phyloP scores from a whole-genome alignment of 148 eudicot genomes.

The Pharnaceum exiguum region DNA sequence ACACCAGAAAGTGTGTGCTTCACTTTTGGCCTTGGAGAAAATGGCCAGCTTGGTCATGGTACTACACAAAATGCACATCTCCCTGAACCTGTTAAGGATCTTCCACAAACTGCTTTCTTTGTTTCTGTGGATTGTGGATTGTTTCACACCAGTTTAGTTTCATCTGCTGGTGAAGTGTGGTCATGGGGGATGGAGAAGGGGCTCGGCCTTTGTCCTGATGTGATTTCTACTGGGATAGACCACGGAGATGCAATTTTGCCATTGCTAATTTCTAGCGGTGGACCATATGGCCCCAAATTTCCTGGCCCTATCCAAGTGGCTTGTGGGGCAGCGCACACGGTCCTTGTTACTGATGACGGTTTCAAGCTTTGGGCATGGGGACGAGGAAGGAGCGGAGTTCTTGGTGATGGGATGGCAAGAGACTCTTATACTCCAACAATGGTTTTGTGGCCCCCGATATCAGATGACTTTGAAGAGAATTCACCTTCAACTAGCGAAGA shows the following conservation, averaged over 20 bases:
- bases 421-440: conserved; percentile 48
- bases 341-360: conserved; percentile 62
- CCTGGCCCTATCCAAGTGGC: conserved; percentile 51
- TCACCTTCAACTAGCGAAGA: conserved; percentile 4
- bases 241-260: conserved; percentile 74
- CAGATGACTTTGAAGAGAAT: conserved; percentile 38
- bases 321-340: conserved; percentile 92
- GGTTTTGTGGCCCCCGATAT: conserved; percentile 71
- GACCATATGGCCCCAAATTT: conserved; percentile 38
- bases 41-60: conserved; percentile 85
- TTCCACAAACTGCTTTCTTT: conserved; percentile 43
- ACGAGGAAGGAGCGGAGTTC: conserved; percentile 78
- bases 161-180: conserved; percentile 81
- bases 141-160: conserved; percentile 78
- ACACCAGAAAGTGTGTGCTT: conserved; percentile 52
- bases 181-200: conserved; percentile 97
- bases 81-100: conserved; percentile 45
- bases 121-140: conserved; percentile 74
- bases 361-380: conserved; percentile 85
- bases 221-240: conserved; percentile 53
- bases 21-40: conserved; percentile 87
- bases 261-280: conserved; percentile 31
- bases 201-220: conserved; percentile 82
- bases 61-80: conserved; percentile 43
- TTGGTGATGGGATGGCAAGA: conserved; percentile 49